A percentile compares a stretch with the other conserved stretches of the same genome.
phyloP scores from a whole-genome alignment of 2,329 filamentous ascomycete genomes.

The Chaetoscypha palmicola region DNA sequence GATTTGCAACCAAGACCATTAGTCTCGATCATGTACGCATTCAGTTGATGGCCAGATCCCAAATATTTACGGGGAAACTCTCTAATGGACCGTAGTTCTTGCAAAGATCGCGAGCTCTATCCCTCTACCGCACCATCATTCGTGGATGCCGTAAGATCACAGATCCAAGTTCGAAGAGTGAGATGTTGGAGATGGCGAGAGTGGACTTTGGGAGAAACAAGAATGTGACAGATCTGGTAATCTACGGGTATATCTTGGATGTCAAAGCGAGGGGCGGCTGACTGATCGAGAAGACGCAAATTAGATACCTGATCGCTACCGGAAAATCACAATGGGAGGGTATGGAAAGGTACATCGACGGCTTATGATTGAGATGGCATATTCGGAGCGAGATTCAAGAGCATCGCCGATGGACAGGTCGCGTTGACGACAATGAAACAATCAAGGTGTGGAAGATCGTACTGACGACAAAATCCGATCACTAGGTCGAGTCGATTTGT shows the following conservation, averaged over 20 bases:
- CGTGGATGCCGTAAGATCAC: constrained; percentile 46
- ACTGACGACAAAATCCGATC: no score
- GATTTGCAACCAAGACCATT: constrained; percentile 31
- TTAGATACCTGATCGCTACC: constrained; percentile 56
- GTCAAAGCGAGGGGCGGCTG: no score
- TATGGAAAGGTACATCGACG: constrained; percentile 51
- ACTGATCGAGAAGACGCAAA: constrained; percentile 41
- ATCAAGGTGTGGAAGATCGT: no score
- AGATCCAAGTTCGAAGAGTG: constrained; percentile 45
- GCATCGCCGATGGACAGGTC: no score
- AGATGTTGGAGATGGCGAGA: constrained; percentile 50
- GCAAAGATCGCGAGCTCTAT: constrained; percentile 46
- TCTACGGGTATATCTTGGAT: no score
- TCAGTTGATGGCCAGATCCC: not conserved
- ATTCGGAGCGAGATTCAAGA: no score
- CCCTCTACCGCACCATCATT: constrained; percentile 52
- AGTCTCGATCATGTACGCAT: constrained; percentile 52
- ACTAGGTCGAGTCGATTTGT: no score
- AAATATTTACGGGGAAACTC: not conserved
- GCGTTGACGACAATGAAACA: no score
- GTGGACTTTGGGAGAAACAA: constrained; percentile 56
- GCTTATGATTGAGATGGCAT: constrained; percentile 38
- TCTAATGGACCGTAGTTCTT: constrained; percentile 44
- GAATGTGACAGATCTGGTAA: constrained; percentile 48
- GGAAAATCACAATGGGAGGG: constrained; percentile 60